Evolutionary conservation across 1,139 yeast species (phyloP).

Genomic region (Trichomonascaceae sp.): DNA sequence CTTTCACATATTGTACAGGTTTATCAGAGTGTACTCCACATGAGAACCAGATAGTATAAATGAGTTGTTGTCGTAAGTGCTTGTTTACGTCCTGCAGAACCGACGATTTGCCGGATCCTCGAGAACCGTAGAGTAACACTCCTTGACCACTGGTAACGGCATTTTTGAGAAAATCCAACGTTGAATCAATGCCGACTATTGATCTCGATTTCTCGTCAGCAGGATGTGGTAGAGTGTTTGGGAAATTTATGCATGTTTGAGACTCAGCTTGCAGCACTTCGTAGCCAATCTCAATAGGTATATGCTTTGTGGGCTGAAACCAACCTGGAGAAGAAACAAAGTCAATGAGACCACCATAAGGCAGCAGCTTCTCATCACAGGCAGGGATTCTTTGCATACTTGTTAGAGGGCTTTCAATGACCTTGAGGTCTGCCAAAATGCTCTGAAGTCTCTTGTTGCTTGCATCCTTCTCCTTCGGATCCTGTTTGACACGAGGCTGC

Average conservation of each 20-base stretch:
- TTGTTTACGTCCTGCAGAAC: conserved; percentile 42
- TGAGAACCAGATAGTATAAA: conserved; percentile 42
- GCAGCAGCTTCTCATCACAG: conserved; percentile 39
- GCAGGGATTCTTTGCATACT: conserved; percentile 37
- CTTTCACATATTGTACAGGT: conserved; percentile 46
- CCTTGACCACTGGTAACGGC: conserved; percentile 48
- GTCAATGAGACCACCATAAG: conserved; percentile 58
- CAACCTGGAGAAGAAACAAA: conserved; percentile 47
- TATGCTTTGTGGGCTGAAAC: conserved; percentile 31
- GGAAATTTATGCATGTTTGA: conserved; percentile 32
- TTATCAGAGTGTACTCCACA: conserved; percentile 56
- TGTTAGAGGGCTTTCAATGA: conserved; percentile 24
- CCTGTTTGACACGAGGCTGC: conserved; percentile 1
- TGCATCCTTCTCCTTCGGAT: conserved; percentile 15
- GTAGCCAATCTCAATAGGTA: conserved; percentile 47
- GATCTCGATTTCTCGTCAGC: conserved; percentile 11
- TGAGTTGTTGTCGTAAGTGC: conserved; percentile 38
- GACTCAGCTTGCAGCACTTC: conserved; percentile 50
- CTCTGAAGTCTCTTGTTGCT: conserved; percentile 18
- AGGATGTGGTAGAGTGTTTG: conserved; percentile 4
- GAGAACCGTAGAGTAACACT: conserved; percentile 58
- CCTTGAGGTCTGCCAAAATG: conserved; percentile 9
- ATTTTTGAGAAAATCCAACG: conserved; percentile 40
- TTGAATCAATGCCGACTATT: conserved; percentile 55
- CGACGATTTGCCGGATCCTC: conserved; percentile 78